Evolutionary conservation across 2,329 filamentous ascomycete genomes (phyloP), one percentile per base, ranked within the genome.

Genomic region (Nothophoma quercina): DNA sequence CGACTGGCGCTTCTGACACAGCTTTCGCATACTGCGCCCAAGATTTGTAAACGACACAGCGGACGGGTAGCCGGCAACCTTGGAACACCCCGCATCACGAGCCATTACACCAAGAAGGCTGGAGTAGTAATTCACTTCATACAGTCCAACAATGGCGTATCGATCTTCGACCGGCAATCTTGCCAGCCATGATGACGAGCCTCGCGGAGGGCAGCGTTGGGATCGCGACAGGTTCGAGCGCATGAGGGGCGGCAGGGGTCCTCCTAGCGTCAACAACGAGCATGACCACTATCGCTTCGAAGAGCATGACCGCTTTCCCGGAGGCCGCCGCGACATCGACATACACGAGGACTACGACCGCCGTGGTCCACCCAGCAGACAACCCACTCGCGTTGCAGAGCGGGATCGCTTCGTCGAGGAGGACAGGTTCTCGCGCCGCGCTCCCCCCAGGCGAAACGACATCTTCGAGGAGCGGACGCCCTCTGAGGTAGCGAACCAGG

Each of bases 331-430:
- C 38, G 77, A 79, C 32, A 60, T 79, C 22, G 68, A 74, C 10
- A 64, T 80, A 44, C 73, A 77, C 34, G 76, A 79, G 47, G 73
- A 75, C 53, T 65, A 67, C 40, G 75, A 78, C 51, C 78, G 75
- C 30, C 74, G 72, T 29, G 71, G 64, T n/a, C 56, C 64, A 48
- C 51, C 51, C 7, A 59, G 72, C 30, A 71, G 64, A 15, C 56
- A 63, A 48, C 44, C 44, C 12, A 56, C 61, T 2, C 73, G 68
- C 26, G 70, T 72, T 23, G 56, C 63, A 53, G 76, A 80, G 35
- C 79, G 79, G 32, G 83, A 87, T 44, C 78, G 78, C 32, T 80
- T 81, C 56, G 78, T 79, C 52, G 79, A 82, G 56, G 85, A 88
- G 16, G 84, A 88, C 3, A 79, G 74, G 39, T 75, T 69, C 57